Evolutionary conservation across 129 eudicot genomes (phyloP).

Genomic region (Glebionis coronaria): DNA sequence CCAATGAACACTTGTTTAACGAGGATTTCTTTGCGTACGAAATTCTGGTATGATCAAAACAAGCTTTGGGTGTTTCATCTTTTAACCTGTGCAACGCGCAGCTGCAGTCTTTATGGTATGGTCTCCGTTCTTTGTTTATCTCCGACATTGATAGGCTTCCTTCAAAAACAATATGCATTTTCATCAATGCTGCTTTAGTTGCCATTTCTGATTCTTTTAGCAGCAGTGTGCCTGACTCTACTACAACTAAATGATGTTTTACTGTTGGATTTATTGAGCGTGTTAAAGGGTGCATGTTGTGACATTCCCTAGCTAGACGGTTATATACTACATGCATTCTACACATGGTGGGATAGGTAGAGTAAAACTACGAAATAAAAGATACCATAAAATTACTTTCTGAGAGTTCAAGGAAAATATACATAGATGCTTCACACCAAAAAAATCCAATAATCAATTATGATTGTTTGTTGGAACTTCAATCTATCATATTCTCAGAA

Average conservation of each 20-base stretch:
- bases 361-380: constrained; percentile 1
- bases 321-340: background rate
- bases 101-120: constrained; percentile 11
- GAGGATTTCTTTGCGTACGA: constrained; percentile 25
- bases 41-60: constrained; percentile 19
- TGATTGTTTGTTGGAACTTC: background rate
- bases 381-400: background rate
- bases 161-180: too few species aligned
- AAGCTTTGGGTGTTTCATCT: constrained; percentile 1
- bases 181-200: too few species aligned
- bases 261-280: background rate
- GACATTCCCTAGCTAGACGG: background rate
- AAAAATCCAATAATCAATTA: constrained; percentile 12
- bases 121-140: constrained; percentile 8
- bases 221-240: background rate
- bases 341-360: too few species aligned
- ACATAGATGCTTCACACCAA: constrained; percentile 5
- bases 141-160: too few species aligned
- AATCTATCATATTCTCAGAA: constrained; percentile 2
- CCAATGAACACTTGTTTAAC: constrained; percentile 16
- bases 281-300: background rate
- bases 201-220: background rate
- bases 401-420: constrained; percentile 2
- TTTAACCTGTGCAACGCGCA: constrained; percentile 1
- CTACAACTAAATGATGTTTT: background rate